Base-by-base conservation (phyloP, 176 grass and related monocot genomes). In the Tillandsia leiboldiana region DNA sequence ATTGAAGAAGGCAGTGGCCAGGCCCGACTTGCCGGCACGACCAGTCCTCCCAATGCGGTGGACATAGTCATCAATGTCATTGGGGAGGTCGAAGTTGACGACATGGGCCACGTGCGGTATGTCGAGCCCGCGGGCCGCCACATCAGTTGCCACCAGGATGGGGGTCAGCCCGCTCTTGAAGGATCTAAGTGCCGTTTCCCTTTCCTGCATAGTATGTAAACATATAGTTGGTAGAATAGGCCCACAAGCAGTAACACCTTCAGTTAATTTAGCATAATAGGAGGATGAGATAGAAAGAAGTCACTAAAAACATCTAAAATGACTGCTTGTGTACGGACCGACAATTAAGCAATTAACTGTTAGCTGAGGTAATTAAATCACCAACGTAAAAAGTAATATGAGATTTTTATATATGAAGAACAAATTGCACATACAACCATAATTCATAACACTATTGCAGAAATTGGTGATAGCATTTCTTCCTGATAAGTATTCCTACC, bases 11-110 rank as follows among this genome's bases (percentile, higher is more conserved):
- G 90, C 90, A 70, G 90, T 94, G 28, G 90, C 86, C 54, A 94
- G 9, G 57, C 90, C 86, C 71, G 63, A 73, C 66, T 89, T 90
- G 18, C 90, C 90, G 0, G 86, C 86, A 67, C 90, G 76, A 2
- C 90, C 90, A 26, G 90, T 93, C 81, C 90, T 79, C 28, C 90
- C 90, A 33, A 93, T 93, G 50, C 90, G 90, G 63, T 93, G 90
- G 65, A 94, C 86, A 26, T 89, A 89, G 58, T 94, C 90, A 61
- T 94, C 90, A 8, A 89, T 94, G 75, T 94, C 86, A 76, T 96
- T 96, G 50, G 91, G 91, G 51, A 96, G 80, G 66, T 96, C 91
- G 72, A 96, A 96, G 80, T 96, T 96, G 70, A 96, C 83, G 23
- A 96, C 91, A 24, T 96, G 91, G 7, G 91, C 70, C 61, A 96